Evolutionary conservation across 2,329 filamentous ascomycete genomes (phyloP), one percentile per base, ranked within the genome.

Genomic region (Colletotrichum sp.): DNA sequence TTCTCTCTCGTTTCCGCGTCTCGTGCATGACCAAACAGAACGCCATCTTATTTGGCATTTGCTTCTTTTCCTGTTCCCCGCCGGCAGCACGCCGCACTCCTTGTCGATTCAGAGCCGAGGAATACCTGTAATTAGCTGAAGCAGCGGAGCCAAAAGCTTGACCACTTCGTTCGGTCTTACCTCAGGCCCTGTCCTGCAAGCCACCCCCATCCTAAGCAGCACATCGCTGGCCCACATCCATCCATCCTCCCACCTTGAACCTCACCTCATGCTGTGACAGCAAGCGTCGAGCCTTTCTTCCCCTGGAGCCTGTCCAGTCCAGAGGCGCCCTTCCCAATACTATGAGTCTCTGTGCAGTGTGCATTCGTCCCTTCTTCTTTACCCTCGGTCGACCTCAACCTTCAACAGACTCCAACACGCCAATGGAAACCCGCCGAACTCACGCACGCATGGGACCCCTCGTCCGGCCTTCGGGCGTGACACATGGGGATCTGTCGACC

Each of bases 201-300:
- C 59, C 30, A n/a, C n/a, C 12, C n/a, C 44, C 44, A 22, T 48
- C 44, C 44, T n/a, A 48, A 48, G 44, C 44, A 22, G 36, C n/a
- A 44, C n/a, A 44, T 62, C 34, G 24, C 10, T n/a, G 10, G 36
- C 28, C 34, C 44, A 36, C 66, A 48, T 44, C 64, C 64, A 59
- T 59, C 22, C 55, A 48, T 24, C 66, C 26, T 70, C 34, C 15
- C 67, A 36, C 30, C 65, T 32, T 26, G 26, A 67, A 44, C 64
- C 52, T 57, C 52, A 69, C 52, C 57, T 65, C 64, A 68, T 57
- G 63, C 63, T 75, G 73, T 75, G 69, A 75, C 69, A 57, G 39
- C 63, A 72, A 52, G 16, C 44, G 73, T 75, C 73, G 63, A 63
- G 69, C 30, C 16, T 68, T 64, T 48, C 39, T 22, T 8, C 34